Conservation (phyloP, 2,329 filamentous ascomycete genomes). For the Fusarium musae region DNA sequence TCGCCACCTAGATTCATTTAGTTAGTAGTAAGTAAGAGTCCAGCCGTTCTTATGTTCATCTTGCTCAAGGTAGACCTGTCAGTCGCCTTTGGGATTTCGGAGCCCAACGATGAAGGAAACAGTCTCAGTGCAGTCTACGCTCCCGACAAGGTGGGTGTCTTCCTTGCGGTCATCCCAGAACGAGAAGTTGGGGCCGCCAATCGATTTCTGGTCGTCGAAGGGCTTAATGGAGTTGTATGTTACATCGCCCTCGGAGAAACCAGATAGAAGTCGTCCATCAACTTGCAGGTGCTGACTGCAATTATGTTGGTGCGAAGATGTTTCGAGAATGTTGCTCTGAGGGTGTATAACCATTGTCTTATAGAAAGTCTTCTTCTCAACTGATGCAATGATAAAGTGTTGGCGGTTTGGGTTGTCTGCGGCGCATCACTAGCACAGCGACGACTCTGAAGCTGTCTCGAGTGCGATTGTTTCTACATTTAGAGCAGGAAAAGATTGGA, state of each 20-base stretch:
- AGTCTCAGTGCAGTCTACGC: constrained; percentile 42
- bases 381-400: neutral
- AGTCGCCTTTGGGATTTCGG: constrained; percentile 32
- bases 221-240: constrained; percentile 40
- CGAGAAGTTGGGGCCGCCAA: constrained; percentile 45
- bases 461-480: accelerated
- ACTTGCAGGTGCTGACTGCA: neutral
- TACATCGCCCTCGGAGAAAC: constrained; percentile 38
- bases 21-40: constrained; percentile 29
- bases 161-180: constrained; percentile 41
- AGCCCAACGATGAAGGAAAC: constrained; percentile 45
- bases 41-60: constrained; percentile 46
- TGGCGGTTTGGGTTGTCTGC: neutral
- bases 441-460: neutral
- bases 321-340: neutral
- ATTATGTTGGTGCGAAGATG: neutral
- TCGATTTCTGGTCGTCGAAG: constrained; percentile 29
- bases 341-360: neutral
- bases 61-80: constrained; percentile 46
- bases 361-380: neutral
- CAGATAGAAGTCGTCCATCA: constrained; percentile 38
- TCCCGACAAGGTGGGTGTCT: constrained; percentile 33
- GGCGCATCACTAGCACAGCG: neutral
- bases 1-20: no score
- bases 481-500: neutral